phyloP scores from a whole-genome alignment of 2,329 filamentous ascomycete genomes.

The Zalaria obscura region DNA sequence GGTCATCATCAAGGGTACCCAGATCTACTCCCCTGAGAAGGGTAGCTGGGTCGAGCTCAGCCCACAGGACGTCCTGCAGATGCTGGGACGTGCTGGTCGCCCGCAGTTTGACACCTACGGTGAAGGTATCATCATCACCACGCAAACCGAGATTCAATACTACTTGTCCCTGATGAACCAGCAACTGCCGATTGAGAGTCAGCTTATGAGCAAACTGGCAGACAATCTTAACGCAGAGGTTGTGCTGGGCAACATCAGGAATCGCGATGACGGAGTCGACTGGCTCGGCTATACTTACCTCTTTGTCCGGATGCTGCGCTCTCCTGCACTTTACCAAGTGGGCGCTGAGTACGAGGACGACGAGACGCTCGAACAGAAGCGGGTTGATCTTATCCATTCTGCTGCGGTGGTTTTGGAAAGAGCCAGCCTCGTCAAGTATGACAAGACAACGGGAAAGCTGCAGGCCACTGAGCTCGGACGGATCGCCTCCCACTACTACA shows the following conservation, averaged over 20 bases:
- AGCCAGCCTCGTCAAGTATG: slow-evolving; percentile 83
- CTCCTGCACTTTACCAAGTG: slow-evolving; percentile 87
- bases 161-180: slow-evolving; percentile 94
- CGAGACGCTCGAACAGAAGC: slow-evolving; percentile 81
- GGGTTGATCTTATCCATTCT: slow-evolving; percentile 93
- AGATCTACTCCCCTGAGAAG: slow-evolving; percentile 96
- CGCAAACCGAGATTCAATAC: slow-evolving; percentile 88
- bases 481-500: slow-evolving; percentile 97
- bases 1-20: slow-evolving; percentile 97
- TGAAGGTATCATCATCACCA: slow-evolving; percentile 97
- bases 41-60: slow-evolving; percentile 97
- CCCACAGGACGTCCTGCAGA: slow-evolving; percentile 93
- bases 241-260: slow-evolving; percentile 84
- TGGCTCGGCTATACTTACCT: slow-evolving; percentile 98
- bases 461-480: slow-evolving; percentile 88
- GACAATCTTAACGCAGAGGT: slow-evolving; percentile 96
- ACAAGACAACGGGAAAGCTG: slow-evolving; percentile 78
- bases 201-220: slow-evolving; percentile 81
- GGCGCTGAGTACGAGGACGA: slow-evolving; percentile 92
- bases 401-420: slow-evolving; percentile 78
- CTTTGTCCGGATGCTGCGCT: slow-evolving; percentile 93
- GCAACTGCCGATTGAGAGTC: slow-evolving; percentile 93
- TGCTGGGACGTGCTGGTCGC: slow-evolving; percentile 92
- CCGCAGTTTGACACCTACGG: slow-evolving; percentile 97
- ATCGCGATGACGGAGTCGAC: slow-evolving; percentile 89